Conservation (phyloP, 306 rosid species). For the Cicer pinnatifidum region DNA sequence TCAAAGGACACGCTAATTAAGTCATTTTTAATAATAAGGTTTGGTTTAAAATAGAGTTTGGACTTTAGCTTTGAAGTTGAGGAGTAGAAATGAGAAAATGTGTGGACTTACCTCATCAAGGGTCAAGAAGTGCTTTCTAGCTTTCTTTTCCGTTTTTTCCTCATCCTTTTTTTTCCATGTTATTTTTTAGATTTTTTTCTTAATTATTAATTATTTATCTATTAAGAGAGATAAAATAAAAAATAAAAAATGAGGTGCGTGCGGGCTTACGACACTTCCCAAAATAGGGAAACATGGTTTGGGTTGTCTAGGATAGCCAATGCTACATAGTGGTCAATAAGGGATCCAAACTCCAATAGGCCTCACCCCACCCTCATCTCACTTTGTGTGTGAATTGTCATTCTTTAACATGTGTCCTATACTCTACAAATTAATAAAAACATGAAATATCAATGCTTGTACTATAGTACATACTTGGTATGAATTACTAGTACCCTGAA, state of each 20-base stretch:
- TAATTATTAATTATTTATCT: background rate
- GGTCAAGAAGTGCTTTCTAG: constrained; percentile 28
- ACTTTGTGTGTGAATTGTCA: constrained; percentile 46
- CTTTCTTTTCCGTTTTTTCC: background rate
- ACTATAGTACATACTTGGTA: background rate
- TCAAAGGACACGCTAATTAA: background rate
- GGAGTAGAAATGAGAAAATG: background rate
- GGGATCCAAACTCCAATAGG: background rate
- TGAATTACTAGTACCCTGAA: too few relatives aligned
- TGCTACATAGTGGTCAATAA: constrained; percentile 14
- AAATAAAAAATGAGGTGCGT: constrained; percentile 34
- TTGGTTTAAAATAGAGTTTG: constrained; percentile 5
- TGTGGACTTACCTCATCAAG: constrained; percentile 39
- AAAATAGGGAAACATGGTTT: constrained; percentile 36
- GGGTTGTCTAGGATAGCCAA: constrained; percentile 36
- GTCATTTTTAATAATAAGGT: background rate
- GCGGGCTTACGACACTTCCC: constrained; percentile 36
- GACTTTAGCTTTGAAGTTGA: background rate
- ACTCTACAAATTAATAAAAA: constrained; percentile 4
- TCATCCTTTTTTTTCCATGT: background rate
- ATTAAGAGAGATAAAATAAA: background rate
- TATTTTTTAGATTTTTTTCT: background rate
- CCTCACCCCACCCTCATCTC: constrained; percentile 40
- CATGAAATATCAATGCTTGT: background rate
- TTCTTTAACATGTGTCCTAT: constrained; percentile 38